Base-by-base conservation (phyloP, 129 eudicot species). In the Escallonia herrerae region DNA sequence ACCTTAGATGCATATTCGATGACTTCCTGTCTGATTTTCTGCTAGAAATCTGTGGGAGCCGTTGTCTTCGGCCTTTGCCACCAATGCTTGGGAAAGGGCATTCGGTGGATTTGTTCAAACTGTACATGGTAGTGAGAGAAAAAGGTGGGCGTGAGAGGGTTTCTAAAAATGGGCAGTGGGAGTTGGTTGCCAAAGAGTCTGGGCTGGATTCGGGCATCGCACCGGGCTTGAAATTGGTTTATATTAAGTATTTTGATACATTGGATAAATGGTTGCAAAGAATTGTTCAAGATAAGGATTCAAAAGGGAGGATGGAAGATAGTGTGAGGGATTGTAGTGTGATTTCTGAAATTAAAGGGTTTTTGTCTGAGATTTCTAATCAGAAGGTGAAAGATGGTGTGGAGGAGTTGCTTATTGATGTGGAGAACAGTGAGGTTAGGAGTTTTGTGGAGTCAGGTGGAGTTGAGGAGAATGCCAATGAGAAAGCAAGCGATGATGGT, bases 41-140 rank as follows among this genome's bases (percentile, higher is more conserved):
- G 47, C 65, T 68, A 8, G 69, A 76, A 14, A 58, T 76, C 10
- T 75, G 69, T 70, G 73, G 81, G 2, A 37, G 53, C 50, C 43
- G 39, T 15, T 75, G 77, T 51, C 60, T 78, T 47, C 62, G 84
- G 79, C 84, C 90, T 66, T 68, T 84, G 33, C 91, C 87, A 8
- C 82, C 91, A 12, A 72, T 81, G 84, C 79, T 86, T 64, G 89
- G 89, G 22, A 72, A 81, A 79, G 89, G 89, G 60, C 61, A 77
- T 41, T 43, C 77, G 0, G 77, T 84, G 58, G 89, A 84, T 86
- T 86, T 90, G 82, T 67, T 81, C 43, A 78, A 71, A 68, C 78
- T 87, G 46, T 82, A 79, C 62, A 56, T 82, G 58, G 74, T 73
- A 39, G 95, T 87, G 68, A 74, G 70, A 56, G 77, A 79, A 41